These are phyloP conservation scores for Xerocomus amazonicus DNA, from an alignment of 1,284 basidiomycete species.

Conservation along the genomic window DNA sequence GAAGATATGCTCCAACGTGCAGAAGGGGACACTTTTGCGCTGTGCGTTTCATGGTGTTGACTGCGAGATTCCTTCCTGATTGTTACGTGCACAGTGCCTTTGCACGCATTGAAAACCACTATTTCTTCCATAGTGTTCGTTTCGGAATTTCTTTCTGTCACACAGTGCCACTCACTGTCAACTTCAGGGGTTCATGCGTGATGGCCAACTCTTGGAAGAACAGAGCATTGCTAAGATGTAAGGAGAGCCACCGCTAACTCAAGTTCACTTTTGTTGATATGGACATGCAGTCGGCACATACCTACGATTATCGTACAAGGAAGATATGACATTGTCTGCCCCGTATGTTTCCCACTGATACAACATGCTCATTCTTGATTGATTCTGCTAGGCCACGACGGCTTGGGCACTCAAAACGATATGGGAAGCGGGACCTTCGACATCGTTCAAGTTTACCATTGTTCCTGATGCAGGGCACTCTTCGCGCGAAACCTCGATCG, in stretches of 20 bases:
- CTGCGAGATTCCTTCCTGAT: constrained; percentile 7
- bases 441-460: constrained; percentile 49
- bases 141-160: neutral
- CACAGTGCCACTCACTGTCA: constrained; percentile 6
- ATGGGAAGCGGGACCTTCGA: constrained; percentile 71
- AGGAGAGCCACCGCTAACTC: constrained; percentile 19
- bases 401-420: constrained; percentile 78
- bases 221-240: constrained; percentile 91
- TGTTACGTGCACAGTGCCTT: constrained; percentile 59
- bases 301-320: constrained; percentile 87
- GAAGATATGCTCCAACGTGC: constrained; percentile 68
- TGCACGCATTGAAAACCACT: constrained; percentile 91
- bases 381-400: constrained; percentile 57
- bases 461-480: constrained; percentile 93
- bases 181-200: constrained; percentile 77
- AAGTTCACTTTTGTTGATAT: constrained; percentile 11
- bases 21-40: constrained; percentile 71
- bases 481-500: constrained; percentile 73
- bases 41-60: constrained; percentile 43
- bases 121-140: constrained; percentile 74
- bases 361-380: neutral
- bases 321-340: constrained; percentile 77
- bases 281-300: constrained; percentile 66
- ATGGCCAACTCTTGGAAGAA: constrained; percentile 82
- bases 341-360: constrained; percentile 41